Base-by-base conservation (phyloP, 768 basidiomycete species). In the Lactarius sanguifluus region DNA sequence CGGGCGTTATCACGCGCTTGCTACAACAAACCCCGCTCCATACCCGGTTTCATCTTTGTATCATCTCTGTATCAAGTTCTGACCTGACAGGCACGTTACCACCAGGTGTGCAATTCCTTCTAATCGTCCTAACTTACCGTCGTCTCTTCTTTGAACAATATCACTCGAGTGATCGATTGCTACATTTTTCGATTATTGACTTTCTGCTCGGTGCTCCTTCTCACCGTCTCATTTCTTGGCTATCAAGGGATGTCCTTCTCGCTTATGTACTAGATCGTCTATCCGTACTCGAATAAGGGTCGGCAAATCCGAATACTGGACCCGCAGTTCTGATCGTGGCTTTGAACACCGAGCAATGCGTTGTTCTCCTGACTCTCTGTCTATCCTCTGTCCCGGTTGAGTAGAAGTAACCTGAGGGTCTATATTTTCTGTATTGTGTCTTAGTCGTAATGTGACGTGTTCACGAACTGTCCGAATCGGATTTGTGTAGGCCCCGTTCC, bases 11-110 rank as follows among this genome's bases (percentile, higher is more conserved):
- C 50, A 57, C 30, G 28, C 12, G 56, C 28, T 30, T 57, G 18
- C 56, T 30, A 57, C 56, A 30, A 18, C 32, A 57, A 57, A 57
- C n/a, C 18, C 56, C 56, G 34, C 18, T 23, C 56, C 28, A 57
- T n/a, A 20, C 18, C 56, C 3, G 56, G 56, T 36, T 36, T 36
- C 32, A 30, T 30, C 50, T 52, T 52, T 52, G 50, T 25, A 25
- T 9, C 25, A 25, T 23, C 6, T 16, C 5, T 18, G 5, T 41
- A 41, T 41, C n/a, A 13, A 15, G 25, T 25, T 25, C 12, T 15
- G 18, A 28, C 45, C 32, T 32, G 6, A 32, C 16, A 13, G 34
- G 18, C 15, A 38, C 57, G 8, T 43, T 25, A 41, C 62, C 54
- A n/a, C 54, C 12, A n/a, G 13, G 32, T 56, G 32, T 25, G 5